Conservation (phyloP, 2,329 filamentous ascomycete genomes). For the Fusarium scirpi region DNA sequence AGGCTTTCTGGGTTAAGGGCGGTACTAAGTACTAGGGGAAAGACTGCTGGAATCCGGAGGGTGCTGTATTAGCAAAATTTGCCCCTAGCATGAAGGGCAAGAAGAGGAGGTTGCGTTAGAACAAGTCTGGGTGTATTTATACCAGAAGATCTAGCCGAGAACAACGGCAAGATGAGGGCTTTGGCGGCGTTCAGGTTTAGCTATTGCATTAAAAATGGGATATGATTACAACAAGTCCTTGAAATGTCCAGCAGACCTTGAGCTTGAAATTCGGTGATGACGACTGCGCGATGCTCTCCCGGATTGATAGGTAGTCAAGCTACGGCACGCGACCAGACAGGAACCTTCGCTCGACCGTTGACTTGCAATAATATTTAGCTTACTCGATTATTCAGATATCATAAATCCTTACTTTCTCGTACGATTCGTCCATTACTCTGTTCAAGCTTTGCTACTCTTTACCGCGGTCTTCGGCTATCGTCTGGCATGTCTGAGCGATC, state of each 20-base stretch:
- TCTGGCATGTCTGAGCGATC: not conserved
- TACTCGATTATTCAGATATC: conserved; percentile 3
- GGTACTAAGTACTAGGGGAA: conserved; percentile 46
- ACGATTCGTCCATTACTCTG: not conserved
- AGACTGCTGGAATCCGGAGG: not conserved
- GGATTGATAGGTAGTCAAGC: conserved; percentile 2
- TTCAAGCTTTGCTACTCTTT: not conserved
- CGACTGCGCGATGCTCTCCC: conserved; percentile 1
- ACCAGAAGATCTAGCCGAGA: conserved; percentile 49
- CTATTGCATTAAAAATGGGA: conserved; percentile 49
- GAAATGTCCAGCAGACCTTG: conserved; percentile 17
- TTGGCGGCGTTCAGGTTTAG: conserved; percentile 56
- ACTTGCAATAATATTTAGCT: not conserved
- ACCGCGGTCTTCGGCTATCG: not conserved
- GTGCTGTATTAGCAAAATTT: conserved; percentile 1
- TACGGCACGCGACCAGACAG: not conserved
- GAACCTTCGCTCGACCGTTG: not conserved
- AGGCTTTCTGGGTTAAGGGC: conserved; percentile 63
- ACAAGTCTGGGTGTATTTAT: conserved; percentile 54
- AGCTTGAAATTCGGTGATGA: conserved; percentile 12
- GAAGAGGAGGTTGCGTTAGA: conserved; percentile 22
- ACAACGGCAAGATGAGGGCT: conserved; percentile 48
- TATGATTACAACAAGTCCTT: conserved; percentile 41
- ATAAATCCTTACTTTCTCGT: not conserved
- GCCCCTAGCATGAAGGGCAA: not conserved